Evolutionary conservation across 2,329 filamentous ascomycete species (phyloP).

Genomic region (Magnaporthales sp.): DNA sequence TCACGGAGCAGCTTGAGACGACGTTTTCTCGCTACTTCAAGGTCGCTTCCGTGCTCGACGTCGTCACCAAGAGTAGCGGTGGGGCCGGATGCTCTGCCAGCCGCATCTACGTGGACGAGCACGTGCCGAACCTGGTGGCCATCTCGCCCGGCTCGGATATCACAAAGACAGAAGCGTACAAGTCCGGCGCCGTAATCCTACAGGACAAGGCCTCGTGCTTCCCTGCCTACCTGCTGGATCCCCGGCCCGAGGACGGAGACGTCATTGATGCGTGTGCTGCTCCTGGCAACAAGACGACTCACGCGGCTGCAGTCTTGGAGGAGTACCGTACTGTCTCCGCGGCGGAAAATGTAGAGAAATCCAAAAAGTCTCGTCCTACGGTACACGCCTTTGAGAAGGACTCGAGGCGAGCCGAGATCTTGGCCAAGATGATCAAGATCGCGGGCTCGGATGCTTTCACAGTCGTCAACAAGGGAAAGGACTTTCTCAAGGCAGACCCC

Average conservation of each 20-base stretch:
- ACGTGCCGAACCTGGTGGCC: constrained; percentile 79
- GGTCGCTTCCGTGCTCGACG: constrained; percentile 45
- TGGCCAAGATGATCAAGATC: constrained; percentile 75
- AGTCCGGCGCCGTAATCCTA: constrained; percentile 69
- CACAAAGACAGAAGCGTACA: constrained; percentile 65
- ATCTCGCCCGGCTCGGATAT: constrained; percentile 65
- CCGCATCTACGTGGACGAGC: constrained; percentile 59
- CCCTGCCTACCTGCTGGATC: constrained; percentile 78
- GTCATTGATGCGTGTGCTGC: constrained; percentile 91
- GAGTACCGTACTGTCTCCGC: constrained; percentile 24
- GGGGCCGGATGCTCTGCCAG: background rate
- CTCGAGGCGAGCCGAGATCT: constrained; percentile 57
- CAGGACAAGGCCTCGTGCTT: constrained; percentile 98
- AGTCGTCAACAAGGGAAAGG: constrained; percentile 61
- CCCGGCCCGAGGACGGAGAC: constrained; percentile 57
- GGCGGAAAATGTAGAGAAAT: background rate
- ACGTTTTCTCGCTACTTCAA: constrained; percentile 61
- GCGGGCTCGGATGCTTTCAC: constrained; percentile 64
- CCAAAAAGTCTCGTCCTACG: background rate
- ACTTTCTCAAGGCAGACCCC: constrained; percentile 75
- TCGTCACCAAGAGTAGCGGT: constrained; percentile 28
- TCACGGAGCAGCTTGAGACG: constrained; percentile 63
- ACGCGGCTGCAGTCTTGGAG: constrained; percentile 68
- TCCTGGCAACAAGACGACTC: constrained; percentile 95
- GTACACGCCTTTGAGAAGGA: constrained; percentile 67